Conservation (phyloP, 148 eudicot species). For the Cornus suecica region DNA sequence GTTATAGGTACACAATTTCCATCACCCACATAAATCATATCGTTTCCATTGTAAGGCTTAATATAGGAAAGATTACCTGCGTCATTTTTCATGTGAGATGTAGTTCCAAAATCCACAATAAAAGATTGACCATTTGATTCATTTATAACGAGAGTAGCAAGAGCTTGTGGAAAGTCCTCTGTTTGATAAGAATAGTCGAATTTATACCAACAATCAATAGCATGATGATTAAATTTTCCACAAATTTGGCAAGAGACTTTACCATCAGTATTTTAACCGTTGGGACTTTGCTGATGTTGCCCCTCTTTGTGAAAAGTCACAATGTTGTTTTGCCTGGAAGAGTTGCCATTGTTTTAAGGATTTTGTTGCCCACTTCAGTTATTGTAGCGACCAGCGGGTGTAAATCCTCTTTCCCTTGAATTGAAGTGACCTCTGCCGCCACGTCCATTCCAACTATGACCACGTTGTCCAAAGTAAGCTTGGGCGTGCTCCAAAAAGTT, state of each 20-base stretch:
- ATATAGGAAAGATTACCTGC: not conserved
- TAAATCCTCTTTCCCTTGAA: not conserved
- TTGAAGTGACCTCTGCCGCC: not conserved
- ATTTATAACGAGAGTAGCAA: not conserved
- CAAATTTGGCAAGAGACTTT: not conserved
- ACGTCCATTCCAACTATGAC: too few species aligned
- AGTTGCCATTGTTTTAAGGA: too few species aligned
- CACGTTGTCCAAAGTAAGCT: too few species aligned
- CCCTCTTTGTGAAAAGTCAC: too few species aligned
- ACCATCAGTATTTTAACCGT: too few species aligned
- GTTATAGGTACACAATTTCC: conserved; percentile 1
- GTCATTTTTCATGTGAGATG: conserved; percentile 2
- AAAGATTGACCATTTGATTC: not conserved
- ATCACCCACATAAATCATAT: conserved; percentile 1
- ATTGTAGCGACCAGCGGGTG: too few species aligned
- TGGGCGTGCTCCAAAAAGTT: too few species aligned
- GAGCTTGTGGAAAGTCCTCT: too few species aligned
- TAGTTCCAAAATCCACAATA: not conserved
- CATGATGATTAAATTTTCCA: not conserved
- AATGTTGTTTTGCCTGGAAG: too few species aligned
- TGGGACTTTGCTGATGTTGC: too few species aligned
- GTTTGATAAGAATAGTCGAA: not conserved
- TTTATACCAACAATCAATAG: conserved; percentile 3
- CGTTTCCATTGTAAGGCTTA: not conserved
- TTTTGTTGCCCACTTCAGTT: too few species aligned